Conservation (phyloP, 345 rosid genomes). For the rapeseed (Brassica napus) region Da-Ae NC_063440.1:25589001-25589500, state of each 20-base stretch:
- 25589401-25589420: neutral
- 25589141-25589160: neutral
- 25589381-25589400: neutral
- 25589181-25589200: too few relatives aligned
- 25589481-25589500: slow-evolving; percentile 58
- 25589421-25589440: slow-evolving; percentile 17
- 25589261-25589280: neutral
- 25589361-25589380: neutral
- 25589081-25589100: neutral
- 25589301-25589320: neutral
- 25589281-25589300: neutral
- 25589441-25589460: slow-evolving; percentile 38
- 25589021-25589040: neutral
- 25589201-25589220: too few relatives aligned
- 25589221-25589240: too few relatives aligned
- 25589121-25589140: too few relatives aligned
- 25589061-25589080: neutral
- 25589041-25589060: neutral
- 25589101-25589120: neutral
- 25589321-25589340: neutral
- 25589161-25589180: neutral
- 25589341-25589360: neutral
- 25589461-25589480: slow-evolving; percentile 46
- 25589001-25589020: slow-evolving; percentile 8
- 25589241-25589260: neutral